Conservation (phyloP, 2,329 filamentous ascomycete genomes). For the Aspergillus novofumigatus region DNA sequence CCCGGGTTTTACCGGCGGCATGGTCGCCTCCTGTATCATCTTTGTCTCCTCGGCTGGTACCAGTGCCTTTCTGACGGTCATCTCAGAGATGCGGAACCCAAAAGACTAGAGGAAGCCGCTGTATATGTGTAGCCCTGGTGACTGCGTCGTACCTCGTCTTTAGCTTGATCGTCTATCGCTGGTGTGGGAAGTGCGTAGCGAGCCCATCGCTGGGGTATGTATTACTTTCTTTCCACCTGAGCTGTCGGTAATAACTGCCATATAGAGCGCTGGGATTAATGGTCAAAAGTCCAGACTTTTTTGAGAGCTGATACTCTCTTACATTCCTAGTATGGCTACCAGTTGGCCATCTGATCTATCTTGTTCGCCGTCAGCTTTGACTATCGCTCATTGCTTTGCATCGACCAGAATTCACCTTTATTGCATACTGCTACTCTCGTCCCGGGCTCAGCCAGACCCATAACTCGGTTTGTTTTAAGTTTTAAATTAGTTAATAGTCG, state of each 20-base stretch:
- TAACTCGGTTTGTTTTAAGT: too few species aligned
- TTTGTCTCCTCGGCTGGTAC: constrained; percentile 57
- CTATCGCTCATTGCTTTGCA: too few species aligned
- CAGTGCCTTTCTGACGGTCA: constrained; percentile 59
- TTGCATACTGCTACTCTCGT: too few species aligned
- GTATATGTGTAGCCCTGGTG: constrained; percentile 55
- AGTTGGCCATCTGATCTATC: too few species aligned
- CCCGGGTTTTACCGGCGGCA: constrained; percentile 55
- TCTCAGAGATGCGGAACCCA: constrained; percentile 60
- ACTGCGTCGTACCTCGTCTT: constrained; percentile 55
- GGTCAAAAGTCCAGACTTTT: too few species aligned
- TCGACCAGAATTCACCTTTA: too few species aligned
- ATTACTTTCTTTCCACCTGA: background rate
- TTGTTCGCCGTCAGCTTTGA: too few species aligned
- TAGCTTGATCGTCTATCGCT: constrained; percentile 12
- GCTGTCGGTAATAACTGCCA: background rate
- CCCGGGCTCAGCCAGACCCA: too few species aligned
- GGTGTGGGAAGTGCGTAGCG: constrained; percentile 10
- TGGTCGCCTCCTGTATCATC: constrained; percentile 55
- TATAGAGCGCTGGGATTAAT: constrained; percentile 9
- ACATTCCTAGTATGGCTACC: too few species aligned
- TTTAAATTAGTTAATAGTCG: too few species aligned
- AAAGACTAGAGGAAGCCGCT: constrained; percentile 59
- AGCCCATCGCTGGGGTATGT: constrained; percentile 3
- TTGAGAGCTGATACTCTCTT: too few species aligned